Base-by-base conservation (phyloP, 1,284 basidiomycete genomes). In the Thelephora terrestris region DNA sequence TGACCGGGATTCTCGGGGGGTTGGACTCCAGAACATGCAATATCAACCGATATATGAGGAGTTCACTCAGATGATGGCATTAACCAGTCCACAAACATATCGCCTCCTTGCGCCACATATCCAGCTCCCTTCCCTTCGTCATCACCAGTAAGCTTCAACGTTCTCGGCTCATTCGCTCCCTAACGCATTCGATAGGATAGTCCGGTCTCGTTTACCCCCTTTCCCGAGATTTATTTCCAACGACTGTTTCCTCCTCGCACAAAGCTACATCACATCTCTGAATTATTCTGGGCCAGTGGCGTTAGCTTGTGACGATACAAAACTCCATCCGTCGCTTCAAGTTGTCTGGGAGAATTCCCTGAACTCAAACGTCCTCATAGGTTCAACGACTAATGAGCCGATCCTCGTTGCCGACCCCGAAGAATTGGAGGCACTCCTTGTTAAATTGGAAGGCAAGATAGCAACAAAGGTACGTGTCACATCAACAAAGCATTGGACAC, bases 1-100 rank as follows among this genome's bases (percentile, higher is more conserved):
- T 1, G 63, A 69, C 9, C 47, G 55, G 0, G 51, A 63, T 14
- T 53, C 56, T n/a, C 51, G 56, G 3, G 66, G 65, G 1, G 57
- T 63, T 1, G 66, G 65, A 0, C 57, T 63, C 55, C 68, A 69
- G 49, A 69, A 68, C 47, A 67, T 71, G 51, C 34, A 49, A 5
- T 68, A 67, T 52, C 45, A 58, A 0, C 62, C 64, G 1, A 61
- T 54, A 0, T 62, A 52, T 20, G 55, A 61, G 3, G 62, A 68
- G 38, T 58, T 69, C 18, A 50, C 55, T 12, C 53, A 65, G 27
- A 53, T 65, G 5, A 40, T 62, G 2, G 40, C 49, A 0, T 61
- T 62, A 5, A 47, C 56, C 7, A 65, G 64, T 47, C 62, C 67
- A 0, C 42, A 48, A 7, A 58, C 62, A 0, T 65, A 65, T 46